Evolutionary conservation across 1,139 yeast genomes (phyloP).

Genomic region (Saccharomyces pastorianus): DNA sequence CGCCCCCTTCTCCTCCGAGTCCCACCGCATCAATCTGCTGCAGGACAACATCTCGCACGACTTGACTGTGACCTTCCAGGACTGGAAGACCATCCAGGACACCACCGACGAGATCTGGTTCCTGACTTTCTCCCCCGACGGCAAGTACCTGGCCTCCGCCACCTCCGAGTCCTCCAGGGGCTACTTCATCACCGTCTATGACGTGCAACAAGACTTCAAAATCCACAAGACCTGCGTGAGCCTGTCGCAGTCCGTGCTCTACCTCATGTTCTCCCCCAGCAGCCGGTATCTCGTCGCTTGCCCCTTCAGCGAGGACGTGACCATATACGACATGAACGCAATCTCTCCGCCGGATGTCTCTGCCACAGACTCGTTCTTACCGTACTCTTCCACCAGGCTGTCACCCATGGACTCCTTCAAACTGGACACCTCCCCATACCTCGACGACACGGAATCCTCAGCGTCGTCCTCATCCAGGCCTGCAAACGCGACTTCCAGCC

Average conservation of each 20-base stretch:
- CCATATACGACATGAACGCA: slow-evolving; percentile 51
- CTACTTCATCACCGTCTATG: slow-evolving; percentile 52
- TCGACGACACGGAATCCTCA: background rate
- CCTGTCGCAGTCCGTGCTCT: slow-evolving; percentile 55
- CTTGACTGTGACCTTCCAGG: slow-evolving; percentile 21
- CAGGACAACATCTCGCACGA: slow-evolving; percentile 25
- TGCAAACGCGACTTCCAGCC: slow-evolving; percentile 7
- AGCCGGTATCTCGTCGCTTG: slow-evolving; percentile 59
- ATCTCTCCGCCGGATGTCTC: background rate
- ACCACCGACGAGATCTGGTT: slow-evolving; percentile 83
- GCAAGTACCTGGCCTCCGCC: slow-evolving; percentile 66
- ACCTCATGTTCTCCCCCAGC: slow-evolving; percentile 63
- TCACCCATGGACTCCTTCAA: background rate
- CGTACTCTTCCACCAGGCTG: background rate
- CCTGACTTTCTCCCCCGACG: slow-evolving; percentile 68
- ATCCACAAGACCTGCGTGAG: slow-evolving; percentile 37
- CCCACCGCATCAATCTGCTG: slow-evolving; percentile 17
- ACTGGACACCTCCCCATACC: background rate
- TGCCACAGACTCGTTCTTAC: background rate
- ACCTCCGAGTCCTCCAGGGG: slow-evolving; percentile 50
- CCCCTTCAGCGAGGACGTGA: slow-evolving; percentile 56
- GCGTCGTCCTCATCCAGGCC: background rate
- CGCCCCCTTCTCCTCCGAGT: background rate
- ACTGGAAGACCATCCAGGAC: slow-evolving; percentile 36
- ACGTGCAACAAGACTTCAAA: slow-evolving; percentile 48